Base-by-base conservation (phyloP, 495 filamentous ascomycete species). In the Lentithecium fluviatile region DNA sequence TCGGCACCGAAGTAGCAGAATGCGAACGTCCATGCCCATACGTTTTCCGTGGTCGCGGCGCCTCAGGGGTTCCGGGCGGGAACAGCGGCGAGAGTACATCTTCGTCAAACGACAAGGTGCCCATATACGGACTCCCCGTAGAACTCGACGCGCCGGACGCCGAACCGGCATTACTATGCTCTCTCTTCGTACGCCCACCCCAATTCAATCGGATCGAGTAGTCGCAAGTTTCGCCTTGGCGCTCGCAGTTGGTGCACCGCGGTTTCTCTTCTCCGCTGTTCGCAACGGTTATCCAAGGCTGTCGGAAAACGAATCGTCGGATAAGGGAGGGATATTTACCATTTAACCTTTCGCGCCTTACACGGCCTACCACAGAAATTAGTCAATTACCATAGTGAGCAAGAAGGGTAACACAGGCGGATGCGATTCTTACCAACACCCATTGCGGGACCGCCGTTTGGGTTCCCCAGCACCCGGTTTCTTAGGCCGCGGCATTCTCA, bases 271-370 rank as follows among this genome's bases (percentile, higher is more conserved):
- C 90, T 19, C 87, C 90, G 62, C 71, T 73, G 38, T 47, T n/a
- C n/a, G 21, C 37, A 13, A 70, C 74, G 78, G 61, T 60, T 60
- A 52, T 52, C 21, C 29, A 10, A 32, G n/a, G 10, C 29, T 3
- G 29, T 10, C 29, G 10, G 29, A 32, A 53, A 25, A 56, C 6
- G 19, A 6, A 42, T 46, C 5, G n/a, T 13, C 8, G 19, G 6
- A 24, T 2, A 20, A 34, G 23, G 34, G 12, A 34, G 17, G 17
- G n/a, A n/a, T n/a, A n/a, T n/a, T 66, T 76, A 82, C 81, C 90
- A 94, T 77, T 95, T 94, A 62, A 94, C 85, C 71, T 93, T 95
- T 52, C 88, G 81, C 53, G 84, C 82, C 74, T 95, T 95, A 76
- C 90, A 95, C 10, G 67, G 67, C 67, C 67, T 69, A 45, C 11